Percentiles rank a stretch among this genome's conserved stretches.
Evolutionary conservation across 768 basidiomycete species (phyloP).

Genomic region (Tephrocybe sp.): DNA sequence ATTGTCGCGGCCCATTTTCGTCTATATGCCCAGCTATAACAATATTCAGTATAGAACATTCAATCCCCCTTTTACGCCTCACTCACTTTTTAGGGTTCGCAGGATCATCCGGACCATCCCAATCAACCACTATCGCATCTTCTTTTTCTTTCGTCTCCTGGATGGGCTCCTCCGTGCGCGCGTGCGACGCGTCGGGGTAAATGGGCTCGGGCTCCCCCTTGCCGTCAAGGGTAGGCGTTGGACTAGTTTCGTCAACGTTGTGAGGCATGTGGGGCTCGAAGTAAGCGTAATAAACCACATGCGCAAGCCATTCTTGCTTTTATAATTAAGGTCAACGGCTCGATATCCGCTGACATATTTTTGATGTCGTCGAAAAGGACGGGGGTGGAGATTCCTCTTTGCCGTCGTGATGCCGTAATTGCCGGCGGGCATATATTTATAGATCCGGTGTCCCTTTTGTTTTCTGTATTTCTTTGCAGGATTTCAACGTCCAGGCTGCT

Average conservation of each 20-base stretch:
- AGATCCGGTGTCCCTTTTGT: conserved; percentile 63
- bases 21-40: conserved; percentile 51
- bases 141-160: background rate
- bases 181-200: background rate
- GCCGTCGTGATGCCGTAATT: too few species aligned
- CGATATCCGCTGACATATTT: too few species aligned
- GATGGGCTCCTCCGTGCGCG: too few species aligned
- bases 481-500: too few species aligned
- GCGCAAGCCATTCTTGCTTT: too few species aligned
- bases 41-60: background rate
- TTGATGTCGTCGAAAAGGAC: too few species aligned
- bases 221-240: background rate
- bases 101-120: conserved; percentile 64
- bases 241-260: conserved; percentile 2
- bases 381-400: too few species aligned
- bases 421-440: conserved; percentile 33
- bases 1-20: conserved; percentile 66
- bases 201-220: background rate
- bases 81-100: conserved; percentile 57
- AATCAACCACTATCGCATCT: conserved; percentile 46
- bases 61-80: background rate
- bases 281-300: too few species aligned
- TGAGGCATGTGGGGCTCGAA: too few species aligned
- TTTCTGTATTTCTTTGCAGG: too few species aligned
- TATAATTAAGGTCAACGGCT: too few species aligned